Base-by-base conservation (phyloP, 2,329 filamentous ascomycete genomes). In the Cladosporium sp. region DNA sequence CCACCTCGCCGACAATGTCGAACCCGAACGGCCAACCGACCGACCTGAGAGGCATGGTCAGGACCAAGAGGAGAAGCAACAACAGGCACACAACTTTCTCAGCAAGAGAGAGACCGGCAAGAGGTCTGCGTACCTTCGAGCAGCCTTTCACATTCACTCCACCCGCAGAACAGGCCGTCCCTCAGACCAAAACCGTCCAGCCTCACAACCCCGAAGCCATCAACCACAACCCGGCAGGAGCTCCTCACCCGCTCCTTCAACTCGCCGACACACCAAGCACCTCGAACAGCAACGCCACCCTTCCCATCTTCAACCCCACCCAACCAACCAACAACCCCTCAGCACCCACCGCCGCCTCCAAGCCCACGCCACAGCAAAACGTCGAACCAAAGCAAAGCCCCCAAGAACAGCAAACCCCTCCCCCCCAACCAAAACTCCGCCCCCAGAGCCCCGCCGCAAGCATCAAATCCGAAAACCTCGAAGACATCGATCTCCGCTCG, bases 401-500 rank as follows among this genome's bases (percentile, higher is more conserved):
- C 7, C 15, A 41, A 15, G 3, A 4, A 44, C 38, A 44, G 18
- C 38, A n/a, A 44, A 41, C 4, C 15, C 36, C 36, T 41, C 36
- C 14, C 1, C 21, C 49, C 18, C 49, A 26, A 5, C 41, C 41
- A 21, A 47, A 47, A 47, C 41, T 21, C n/a, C n/a, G n/a, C n/a
- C 41, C n/a, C 3, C n/a, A 21, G 11, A 47, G 41, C 41, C 41
- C 41, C 7, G n/a, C 41, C 41, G 8, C n/a, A 8, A 47, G 41
- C 41, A 24, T 47, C 41, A 8, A n/a, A 2, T 47, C 41, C 1
- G 18, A 21, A 11, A 32, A 21, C 57, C n/a, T 70, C 52, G 66
- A 63, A 24, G 65, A 69, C 12, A 59, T 70, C 32, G 51, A 65
- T 30, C 64, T 69, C 15, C 59, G 60, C 47, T 65, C 65, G 30